phyloP scores from a whole-genome alignment of 2,329 filamentous ascomycete species.

The Fonsecaea erecta region DNA sequence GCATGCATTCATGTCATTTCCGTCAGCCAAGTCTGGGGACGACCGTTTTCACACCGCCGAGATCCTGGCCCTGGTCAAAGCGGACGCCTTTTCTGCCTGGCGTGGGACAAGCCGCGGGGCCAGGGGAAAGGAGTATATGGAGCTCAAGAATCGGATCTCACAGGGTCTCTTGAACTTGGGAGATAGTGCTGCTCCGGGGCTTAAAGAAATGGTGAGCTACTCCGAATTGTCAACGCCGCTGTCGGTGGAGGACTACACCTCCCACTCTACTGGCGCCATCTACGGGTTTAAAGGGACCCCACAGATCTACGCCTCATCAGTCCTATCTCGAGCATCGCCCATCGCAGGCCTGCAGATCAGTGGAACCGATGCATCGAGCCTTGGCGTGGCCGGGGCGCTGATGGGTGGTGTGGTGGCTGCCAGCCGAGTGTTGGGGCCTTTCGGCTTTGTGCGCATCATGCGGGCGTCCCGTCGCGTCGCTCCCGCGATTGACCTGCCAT shows the following conservation, averaged over 20 bases:
- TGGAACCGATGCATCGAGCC: background rate
- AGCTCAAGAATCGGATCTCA: background rate
- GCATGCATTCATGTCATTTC: background rate
- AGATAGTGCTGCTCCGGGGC: background rate
- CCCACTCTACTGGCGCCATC: background rate
- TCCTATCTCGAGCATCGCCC: background rate
- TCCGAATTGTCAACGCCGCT: background rate
- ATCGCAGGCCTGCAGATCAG: background rate
- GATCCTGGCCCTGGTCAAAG: background rate
- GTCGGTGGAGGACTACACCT: background rate
- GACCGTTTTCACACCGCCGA: background rate
- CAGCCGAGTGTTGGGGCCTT: background rate
- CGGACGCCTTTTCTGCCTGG: background rate
- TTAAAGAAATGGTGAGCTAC: background rate
- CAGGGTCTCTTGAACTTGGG: background rate
- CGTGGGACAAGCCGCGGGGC: background rate
- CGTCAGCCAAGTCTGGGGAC: background rate
- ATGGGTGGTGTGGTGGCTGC: background rate
- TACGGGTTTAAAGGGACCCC: background rate
- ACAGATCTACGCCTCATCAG: background rate
- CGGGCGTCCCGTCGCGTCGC: background rate
- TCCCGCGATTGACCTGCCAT: background rate
- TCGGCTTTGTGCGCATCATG: background rate
- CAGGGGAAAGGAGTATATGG: background rate
- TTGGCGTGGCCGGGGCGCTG: background rate